Evolutionary conservation across 805 yeast species (phyloP).

Genomic region (Kregervanrija pseudodelftensis): DNA sequence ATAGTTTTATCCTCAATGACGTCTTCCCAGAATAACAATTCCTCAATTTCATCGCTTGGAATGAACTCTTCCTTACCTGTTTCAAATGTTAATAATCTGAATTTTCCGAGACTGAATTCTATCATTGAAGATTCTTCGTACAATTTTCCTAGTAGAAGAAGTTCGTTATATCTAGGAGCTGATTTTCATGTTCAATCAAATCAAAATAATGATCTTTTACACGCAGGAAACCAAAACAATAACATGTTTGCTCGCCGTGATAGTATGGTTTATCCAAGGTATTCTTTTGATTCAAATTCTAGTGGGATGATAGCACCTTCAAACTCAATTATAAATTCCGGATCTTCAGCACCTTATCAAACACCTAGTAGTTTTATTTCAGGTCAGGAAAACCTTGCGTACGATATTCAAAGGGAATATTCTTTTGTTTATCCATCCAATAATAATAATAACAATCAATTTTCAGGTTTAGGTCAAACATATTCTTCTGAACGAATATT

Average conservation of each 20-base stretch:
- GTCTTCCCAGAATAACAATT: no score
- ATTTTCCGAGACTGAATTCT: slow-evolving; percentile 13
- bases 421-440: slow-evolving; percentile 21
- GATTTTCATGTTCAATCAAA: not conserved
- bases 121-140: slow-evolving; percentile 16
- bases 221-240: not conserved
- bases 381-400: slow-evolving; percentile 17
- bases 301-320: not conserved
- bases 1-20: no score
- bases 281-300: slow-evolving; percentile 1
- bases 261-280: not conserved
- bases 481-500: slow-evolving; percentile 21
- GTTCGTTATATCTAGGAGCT: slow-evolving; percentile 11
- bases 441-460: not conserved
- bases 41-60: no score
- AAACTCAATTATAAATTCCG: not conserved
- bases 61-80: no score
- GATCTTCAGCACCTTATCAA: not conserved
- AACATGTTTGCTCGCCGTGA: not conserved
- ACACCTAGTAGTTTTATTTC: not conserved
- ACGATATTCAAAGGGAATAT: slow-evolving; percentile 23
- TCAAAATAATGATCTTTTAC: not conserved
- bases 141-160: slow-evolving; percentile 12
- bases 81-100: not conserved
- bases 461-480: slow-evolving; percentile 16